Conservation (phyloP, 169 alveolate genomes). For the Plasmodium cynomolgi region DNA sequence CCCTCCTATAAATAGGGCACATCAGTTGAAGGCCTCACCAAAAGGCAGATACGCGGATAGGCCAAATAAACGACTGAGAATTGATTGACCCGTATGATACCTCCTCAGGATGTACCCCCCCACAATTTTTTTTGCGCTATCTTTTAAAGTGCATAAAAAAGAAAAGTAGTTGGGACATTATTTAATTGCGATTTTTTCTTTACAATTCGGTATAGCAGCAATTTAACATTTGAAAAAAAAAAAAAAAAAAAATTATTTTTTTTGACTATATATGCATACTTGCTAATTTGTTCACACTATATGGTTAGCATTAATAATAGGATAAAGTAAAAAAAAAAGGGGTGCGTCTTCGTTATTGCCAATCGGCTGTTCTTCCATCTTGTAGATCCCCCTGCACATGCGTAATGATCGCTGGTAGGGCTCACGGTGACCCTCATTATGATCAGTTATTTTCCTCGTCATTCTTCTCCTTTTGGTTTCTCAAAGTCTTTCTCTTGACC, state of each 20-base stretch:
- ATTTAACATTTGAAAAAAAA: not conserved
- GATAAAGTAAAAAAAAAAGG: not conserved
- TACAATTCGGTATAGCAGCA: not conserved
- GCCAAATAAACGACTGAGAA: not conserved
- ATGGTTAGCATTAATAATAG: not conserved
- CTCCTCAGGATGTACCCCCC: not conserved
- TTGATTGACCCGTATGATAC: not conserved
- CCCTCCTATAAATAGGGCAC: not conserved
- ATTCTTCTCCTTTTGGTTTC: slow-evolving; percentile 71
- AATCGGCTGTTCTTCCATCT: not conserved
- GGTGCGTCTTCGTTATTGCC: not conserved
- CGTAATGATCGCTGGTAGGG: not conserved
- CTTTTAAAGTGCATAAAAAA: not conserved
- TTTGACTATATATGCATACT: not conserved
- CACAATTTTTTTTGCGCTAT: not conserved
- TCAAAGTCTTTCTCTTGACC: slow-evolving; percentile 93
- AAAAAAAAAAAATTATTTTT: not conserved
- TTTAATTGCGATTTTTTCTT: not conserved
- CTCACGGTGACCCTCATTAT: not conserved
- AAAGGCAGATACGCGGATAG: not conserved
- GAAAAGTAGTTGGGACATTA: not conserved
- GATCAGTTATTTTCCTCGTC: slow-evolving; percentile 34
- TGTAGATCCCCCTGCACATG: not conserved
- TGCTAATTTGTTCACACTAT: not conserved
- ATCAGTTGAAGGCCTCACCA: not conserved